Evolutionary conservation across 2,329 filamentous ascomycete species (phyloP), one percentile per base, ranked within the genome.

Genomic region (Penicillium vulpinum): DNA sequence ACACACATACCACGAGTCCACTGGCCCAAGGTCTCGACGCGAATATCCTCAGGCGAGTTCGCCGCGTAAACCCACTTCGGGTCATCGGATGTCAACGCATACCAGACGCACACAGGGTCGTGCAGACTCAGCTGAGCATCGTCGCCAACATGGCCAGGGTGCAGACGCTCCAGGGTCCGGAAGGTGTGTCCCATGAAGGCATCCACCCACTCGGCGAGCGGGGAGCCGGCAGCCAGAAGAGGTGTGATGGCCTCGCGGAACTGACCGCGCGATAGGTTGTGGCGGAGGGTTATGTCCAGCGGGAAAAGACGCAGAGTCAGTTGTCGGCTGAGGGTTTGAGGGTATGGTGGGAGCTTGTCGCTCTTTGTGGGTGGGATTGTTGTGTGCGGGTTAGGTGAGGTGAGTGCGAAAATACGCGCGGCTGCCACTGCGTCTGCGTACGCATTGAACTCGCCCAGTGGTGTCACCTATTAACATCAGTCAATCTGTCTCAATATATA

Each of bases 1-100:
- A 97, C 82, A 69, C 92, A 92, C 87, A 94, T 92, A 1, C 94
- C 93, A 55, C 91, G 82, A 44, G 92, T 96, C 94, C 94, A 99
- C 78, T 97, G 94, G 2, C 93, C 94, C 2, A 84, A 79, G 0
- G 92, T 95, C 77, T 99, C 94, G 39, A 99, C 81, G 21, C 94
- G 84, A 54, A 99, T 88, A 72, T 99, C 94, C 73, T 96, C 89
- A 0, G 80, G 85, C 56, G 73, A 77, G 39, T 82, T 79, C 15
- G 78, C 73, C 1, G 83, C 80, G 16, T 82, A 59, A 54, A 64
- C 69, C 76, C 77, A 79, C 7, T 58, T 54, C 15, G 66, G 56
- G 56, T 74, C 70, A 21, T 74, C 71, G 2, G 70, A 62, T 8
- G 86, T 88, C 56, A 92, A 72, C 73, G 88, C 84, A 73, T 92